Percentiles rank a stretch among this genome's conserved stretches.
Conservation (phyloP, 371 early-diverging fungal genomes). For the Apophysomyces trapeziformis region DNA sequence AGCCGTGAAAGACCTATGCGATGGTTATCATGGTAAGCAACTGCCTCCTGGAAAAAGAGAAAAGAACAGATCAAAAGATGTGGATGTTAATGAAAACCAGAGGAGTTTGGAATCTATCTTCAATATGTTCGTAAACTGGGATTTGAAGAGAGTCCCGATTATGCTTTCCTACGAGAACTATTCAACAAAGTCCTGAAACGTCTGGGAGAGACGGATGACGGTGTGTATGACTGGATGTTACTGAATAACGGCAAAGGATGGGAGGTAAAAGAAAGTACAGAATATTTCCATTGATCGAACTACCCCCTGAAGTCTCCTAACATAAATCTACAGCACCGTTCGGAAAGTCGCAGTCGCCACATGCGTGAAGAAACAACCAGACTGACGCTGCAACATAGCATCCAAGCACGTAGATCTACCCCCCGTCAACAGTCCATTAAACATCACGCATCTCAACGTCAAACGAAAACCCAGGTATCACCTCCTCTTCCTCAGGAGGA, state of each 20-base stretch:
- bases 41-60: background rate
- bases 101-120: slow-evolving; percentile 87
- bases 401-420: background rate
- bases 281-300: background rate
- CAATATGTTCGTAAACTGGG: slow-evolving; percentile 85
- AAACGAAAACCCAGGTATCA: slow-evolving; percentile 3
- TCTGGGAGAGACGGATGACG: slow-evolving; percentile 78
- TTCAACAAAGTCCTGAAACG: slow-evolving; percentile 79
- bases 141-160: slow-evolving; percentile 95
- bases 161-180: slow-evolving; percentile 79
- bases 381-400: slow-evolving; percentile 11
- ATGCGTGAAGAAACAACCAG: slow-evolving; percentile 8
- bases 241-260: slow-evolving; percentile 61
- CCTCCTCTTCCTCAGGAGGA: slow-evolving; percentile 10
- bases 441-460: slow-evolving; percentile 12
- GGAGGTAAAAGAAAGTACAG: slow-evolving; percentile 32
- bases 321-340: slow-evolving; percentile 6
- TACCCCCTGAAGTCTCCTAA: slow-evolving; percentile 2
- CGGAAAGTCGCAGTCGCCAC: slow-evolving; percentile 11
- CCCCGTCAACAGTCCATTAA: slow-evolving; percentile 11
- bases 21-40: slow-evolving; percentile 64
- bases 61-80: slow-evolving; percentile 57
- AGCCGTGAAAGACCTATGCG: slow-evolving; percentile 75
- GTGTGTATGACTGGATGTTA: slow-evolving; percentile 90
- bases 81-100: slow-evolving; percentile 26